Conservation (phyloP, 2,329 filamentous ascomycete genomes). For the Zymoseptoria crescenta region DNA sequence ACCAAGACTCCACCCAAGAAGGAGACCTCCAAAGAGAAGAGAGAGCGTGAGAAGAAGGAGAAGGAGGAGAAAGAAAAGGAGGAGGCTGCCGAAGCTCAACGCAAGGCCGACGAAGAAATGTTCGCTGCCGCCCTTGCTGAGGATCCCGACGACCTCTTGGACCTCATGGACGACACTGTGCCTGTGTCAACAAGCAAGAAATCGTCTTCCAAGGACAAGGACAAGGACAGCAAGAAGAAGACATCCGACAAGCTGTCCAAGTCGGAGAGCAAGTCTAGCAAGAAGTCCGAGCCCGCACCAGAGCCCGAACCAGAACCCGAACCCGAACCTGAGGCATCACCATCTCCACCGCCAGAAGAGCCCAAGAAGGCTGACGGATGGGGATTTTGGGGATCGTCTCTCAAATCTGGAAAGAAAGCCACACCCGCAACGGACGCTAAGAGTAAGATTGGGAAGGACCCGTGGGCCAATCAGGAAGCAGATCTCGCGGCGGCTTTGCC, state of each 20-base stretch:
- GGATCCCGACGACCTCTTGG: slow-evolving; percentile 28
- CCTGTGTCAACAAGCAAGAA: slow-evolving; percentile 17
- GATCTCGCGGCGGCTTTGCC: slow-evolving; percentile 28
- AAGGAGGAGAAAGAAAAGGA: slow-evolving; percentile 39
- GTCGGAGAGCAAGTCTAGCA: slow-evolving; percentile 24
- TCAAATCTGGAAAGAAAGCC: slow-evolving; percentile 38
- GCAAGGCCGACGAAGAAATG: slow-evolving; percentile 29
- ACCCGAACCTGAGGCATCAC: slow-evolving; percentile 2
- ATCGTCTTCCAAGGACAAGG: slow-evolving; percentile 21
- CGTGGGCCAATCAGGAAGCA: slow-evolving; percentile 36
- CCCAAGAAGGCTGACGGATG: slow-evolving; percentile 30
- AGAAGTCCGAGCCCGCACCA: slow-evolving; percentile 22
- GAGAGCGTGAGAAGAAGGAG: slow-evolving; percentile 34
- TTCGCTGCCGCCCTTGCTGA: slow-evolving; percentile 31
- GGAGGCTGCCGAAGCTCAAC: slow-evolving; percentile 28
- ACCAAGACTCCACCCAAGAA: slow-evolving; percentile 23
- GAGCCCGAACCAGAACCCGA: slow-evolving; percentile 9
- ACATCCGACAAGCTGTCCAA: slow-evolving; percentile 18
- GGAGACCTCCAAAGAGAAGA: slow-evolving; percentile 26
- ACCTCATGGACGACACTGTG: slow-evolving; percentile 22
- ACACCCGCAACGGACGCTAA: slow-evolving; percentile 22
- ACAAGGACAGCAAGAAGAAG: slow-evolving; percentile 21
- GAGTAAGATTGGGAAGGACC: slow-evolving; percentile 38
- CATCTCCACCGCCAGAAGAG: slow-evolving; percentile 12
- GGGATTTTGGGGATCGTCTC: slow-evolving; percentile 39